A percentile compares a stretch with the other conserved stretches of the same genome.
phyloP scores from a whole-genome alignment of 306 rosid species.

The Adenanthera pavonina region DNA sequence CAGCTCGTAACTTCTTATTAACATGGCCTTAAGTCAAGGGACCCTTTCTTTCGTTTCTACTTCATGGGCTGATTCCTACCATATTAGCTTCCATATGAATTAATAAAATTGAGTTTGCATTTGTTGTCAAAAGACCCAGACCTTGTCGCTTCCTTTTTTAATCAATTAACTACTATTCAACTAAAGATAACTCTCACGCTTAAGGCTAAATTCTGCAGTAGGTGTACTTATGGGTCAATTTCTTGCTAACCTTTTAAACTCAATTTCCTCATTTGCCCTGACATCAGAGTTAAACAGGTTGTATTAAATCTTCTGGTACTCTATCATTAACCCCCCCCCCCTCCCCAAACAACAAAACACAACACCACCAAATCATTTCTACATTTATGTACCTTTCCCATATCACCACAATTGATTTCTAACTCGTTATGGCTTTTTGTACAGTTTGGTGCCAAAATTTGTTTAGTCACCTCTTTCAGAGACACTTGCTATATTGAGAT shows the following conservation, averaged over 20 bases:
- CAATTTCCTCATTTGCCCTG: slow-evolving; percentile 18
- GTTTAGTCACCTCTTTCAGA: slow-evolving; percentile 88
- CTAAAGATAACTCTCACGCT: background rate
- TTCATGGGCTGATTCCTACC: background rate
- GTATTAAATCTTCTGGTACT: background rate
- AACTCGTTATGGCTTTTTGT: slow-evolving; percentile 41
- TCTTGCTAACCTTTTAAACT: background rate
- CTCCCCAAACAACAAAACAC: too few species aligned
- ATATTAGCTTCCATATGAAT: background rate
- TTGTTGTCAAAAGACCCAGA: background rate
- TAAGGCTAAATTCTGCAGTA: background rate
- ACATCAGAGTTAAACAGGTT: slow-evolving; percentile 2
- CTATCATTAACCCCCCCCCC: background rate
- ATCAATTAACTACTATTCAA: background rate
- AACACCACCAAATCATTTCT: slow-evolving; percentile 9
- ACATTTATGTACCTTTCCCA: slow-evolving; percentile 1
- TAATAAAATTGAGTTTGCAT: background rate
- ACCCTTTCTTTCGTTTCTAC: background rate
- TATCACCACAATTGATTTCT: slow-evolving; percentile 40
- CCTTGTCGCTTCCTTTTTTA: background rate
- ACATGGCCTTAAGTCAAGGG: background rate
- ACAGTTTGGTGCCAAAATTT: slow-evolving; percentile 88
- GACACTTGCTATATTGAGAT: slow-evolving; percentile 92
- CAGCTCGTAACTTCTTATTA: slow-evolving; percentile 10
- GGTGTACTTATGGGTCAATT: background rate